Evolutionary conservation across 768 basidiomycete genomes (phyloP).

Genomic region (Podaxis sp.): DNA sequence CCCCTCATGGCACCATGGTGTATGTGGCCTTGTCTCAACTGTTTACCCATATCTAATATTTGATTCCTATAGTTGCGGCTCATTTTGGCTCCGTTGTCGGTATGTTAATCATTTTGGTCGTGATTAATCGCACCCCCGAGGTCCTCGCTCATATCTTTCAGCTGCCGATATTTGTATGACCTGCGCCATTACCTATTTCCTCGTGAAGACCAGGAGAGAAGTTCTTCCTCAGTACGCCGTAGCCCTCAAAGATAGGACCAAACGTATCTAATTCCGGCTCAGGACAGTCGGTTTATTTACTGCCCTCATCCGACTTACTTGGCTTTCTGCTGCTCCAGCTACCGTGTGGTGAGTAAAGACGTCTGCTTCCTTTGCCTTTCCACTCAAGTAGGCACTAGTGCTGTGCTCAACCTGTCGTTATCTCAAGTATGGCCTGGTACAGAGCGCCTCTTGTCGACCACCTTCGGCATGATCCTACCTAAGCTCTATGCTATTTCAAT

Average conservation of each 20-base stretch:
- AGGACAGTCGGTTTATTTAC: slow-evolving; percentile 30
- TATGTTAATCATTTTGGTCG: background rate
- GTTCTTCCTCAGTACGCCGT: slow-evolving; percentile 28
- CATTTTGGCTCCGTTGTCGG: slow-evolving; percentile 14
- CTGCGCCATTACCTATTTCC: slow-evolving; percentile 27
- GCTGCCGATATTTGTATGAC: slow-evolving; percentile 31
- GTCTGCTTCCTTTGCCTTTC: background rate
- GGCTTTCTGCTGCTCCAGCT: slow-evolving; percentile 34
- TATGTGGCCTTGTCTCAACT: slow-evolving; percentile 16
- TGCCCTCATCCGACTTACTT: slow-evolving; percentile 32
- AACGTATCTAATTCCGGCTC: background rate
- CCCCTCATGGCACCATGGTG: slow-evolving; percentile 29
- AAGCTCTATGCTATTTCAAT: slow-evolving; percentile 24
- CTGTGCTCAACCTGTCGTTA: slow-evolving; percentile 34
- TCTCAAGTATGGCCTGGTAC: slow-evolving; percentile 30
- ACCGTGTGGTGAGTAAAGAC: slow-evolving; percentile 27
- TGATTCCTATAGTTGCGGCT: slow-evolving; percentile 5
- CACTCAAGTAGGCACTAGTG: slow-evolving; percentile 19
- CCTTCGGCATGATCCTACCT: slow-evolving; percentile 30
- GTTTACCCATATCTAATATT: background rate
- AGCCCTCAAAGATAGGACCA: background rate
- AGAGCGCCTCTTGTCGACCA: slow-evolving; percentile 26
- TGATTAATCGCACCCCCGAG: background rate
- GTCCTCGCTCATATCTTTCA: slow-evolving; percentile 7
- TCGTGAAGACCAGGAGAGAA: slow-evolving; percentile 27